Conservation (phyloP, 768 basidiomycete genomes). For the Boletus huronensis region DNA sequence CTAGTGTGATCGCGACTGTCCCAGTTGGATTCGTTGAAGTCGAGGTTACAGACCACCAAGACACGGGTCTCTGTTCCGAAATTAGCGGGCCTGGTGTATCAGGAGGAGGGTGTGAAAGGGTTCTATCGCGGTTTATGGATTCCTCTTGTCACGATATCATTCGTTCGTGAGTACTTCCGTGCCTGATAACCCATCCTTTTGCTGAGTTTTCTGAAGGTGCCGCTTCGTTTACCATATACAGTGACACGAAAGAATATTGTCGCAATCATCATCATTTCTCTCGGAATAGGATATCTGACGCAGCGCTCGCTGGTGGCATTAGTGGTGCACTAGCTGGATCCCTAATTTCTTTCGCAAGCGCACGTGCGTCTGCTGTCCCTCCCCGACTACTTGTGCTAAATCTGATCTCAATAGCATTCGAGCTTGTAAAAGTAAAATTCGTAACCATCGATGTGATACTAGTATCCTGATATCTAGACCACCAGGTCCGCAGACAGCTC, state of each 20-base stretch:
- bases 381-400: slow-evolving; percentile 20
- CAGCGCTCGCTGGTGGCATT: slow-evolving; percentile 72
- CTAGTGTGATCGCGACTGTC: neutral
- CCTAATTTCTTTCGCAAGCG: slow-evolving; percentile 83
- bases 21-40: slow-evolving; percentile 93
- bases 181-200: neutral
- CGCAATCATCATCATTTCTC: slow-evolving; percentile 55
- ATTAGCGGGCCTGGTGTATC: slow-evolving; percentile 69
- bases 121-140: slow-evolving; percentile 92
- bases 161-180: slow-evolving; percentile 71
- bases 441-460: neutral
- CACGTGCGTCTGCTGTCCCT: slow-evolving; percentile 56
- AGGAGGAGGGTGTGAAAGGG: slow-evolving; percentile 82
- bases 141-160: slow-evolving; percentile 91
- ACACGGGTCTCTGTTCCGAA: slow-evolving; percentile 68
- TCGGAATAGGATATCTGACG: slow-evolving; percentile 60
- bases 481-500: slow-evolving; percentile 82
- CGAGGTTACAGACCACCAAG: slow-evolving; percentile 82
- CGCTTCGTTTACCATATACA: slow-evolving; percentile 89
- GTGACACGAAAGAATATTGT: slow-evolving; percentile 73
- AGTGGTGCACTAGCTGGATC: slow-evolving; percentile 88
- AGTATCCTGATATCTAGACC: slow-evolving; percentile 11
- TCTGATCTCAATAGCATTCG: slow-evolving; percentile 57
- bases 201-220: slow-evolving; percentile 51
- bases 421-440: slow-evolving; percentile 81